Evolutionary conservation across 2,329 filamentous ascomycete genomes (phyloP).

Genomic region (Fusarium marasasianum): DNA sequence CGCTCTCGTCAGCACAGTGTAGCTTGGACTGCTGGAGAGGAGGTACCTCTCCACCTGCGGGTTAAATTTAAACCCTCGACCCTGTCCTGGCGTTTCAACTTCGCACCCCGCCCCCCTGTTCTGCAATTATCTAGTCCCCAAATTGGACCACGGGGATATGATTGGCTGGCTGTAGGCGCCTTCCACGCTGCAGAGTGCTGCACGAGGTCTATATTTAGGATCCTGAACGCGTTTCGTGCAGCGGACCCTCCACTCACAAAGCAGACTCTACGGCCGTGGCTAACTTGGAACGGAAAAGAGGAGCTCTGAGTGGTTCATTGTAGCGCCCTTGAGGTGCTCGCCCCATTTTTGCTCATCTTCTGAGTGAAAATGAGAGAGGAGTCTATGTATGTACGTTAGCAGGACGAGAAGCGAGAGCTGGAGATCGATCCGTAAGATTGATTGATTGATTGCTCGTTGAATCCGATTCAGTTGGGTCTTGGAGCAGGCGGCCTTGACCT

Average conservation of each 20-base stretch:
- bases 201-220: constrained; percentile 48
- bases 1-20: constrained; percentile 34
- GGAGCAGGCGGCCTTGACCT: constrained; percentile 7
- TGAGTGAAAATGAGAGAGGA: background rate
- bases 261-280: constrained; percentile 27
- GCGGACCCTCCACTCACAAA: constrained; percentile 35
- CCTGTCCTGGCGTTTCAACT: constrained; percentile 11
- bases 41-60: constrained; percentile 30
- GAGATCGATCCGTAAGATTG: constrained; percentile 18
- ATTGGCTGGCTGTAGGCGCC: constrained; percentile 48
- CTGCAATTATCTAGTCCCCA: constrained; percentile 37
- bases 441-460: constrained; percentile 2
- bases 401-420: background rate
- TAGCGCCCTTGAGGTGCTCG: constrained; percentile 30
- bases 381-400: background rate
- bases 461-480: constrained; percentile 7
- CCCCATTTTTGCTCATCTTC: constrained; percentile 23
- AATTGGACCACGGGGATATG: constrained; percentile 38
- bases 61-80: constrained; percentile 44
- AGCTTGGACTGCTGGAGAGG: constrained; percentile 4
- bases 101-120: constrained; percentile 13
- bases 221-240: constrained; percentile 42
- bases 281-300: constrained; percentile 33
- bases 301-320: constrained; percentile 36
- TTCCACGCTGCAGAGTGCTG: constrained; percentile 33